phyloP scores from a whole-genome alignment of 2,329 filamentous ascomycete species.

The Colletotrichum australisinense region DNA sequence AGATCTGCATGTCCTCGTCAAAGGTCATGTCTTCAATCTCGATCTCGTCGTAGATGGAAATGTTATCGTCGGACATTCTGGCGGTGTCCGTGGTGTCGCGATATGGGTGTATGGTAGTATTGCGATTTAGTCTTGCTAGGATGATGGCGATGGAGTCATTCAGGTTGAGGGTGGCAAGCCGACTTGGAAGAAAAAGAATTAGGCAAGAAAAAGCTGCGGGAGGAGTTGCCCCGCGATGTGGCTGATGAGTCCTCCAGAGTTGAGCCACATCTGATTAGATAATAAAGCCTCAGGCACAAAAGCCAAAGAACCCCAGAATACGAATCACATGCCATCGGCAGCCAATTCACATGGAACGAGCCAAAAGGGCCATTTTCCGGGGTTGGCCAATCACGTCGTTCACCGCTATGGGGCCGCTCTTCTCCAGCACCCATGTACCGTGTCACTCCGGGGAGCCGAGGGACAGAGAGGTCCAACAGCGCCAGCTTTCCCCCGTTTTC shows the following conservation, averaged over 20 bases:
- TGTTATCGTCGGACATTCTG: conserved; percentile 72
- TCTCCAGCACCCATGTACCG: conserved; percentile 16
- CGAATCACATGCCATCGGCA: conserved; percentile 34
- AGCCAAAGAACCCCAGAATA: background rate
- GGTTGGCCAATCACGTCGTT: conserved; percentile 27
- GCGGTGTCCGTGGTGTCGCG: background rate
- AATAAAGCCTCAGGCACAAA: background rate
- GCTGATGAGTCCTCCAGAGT: background rate
- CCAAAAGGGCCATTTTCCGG: conserved; percentile 27
- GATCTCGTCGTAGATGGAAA: conserved; percentile 94
- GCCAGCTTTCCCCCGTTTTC: conserved; percentile 3
- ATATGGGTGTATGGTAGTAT: background rate
- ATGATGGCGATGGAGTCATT: conserved; percentile 22
- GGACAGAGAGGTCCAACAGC: conserved; percentile 8
- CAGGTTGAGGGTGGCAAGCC: background rate
- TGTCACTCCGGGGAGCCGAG: conserved; percentile 33
- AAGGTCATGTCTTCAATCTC: conserved; percentile 99
- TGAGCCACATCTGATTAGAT: background rate
- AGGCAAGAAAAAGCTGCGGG: background rate
- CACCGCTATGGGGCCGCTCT: background rate
- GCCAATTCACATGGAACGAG: conserved; percentile 33
- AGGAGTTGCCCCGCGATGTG: conserved; percentile 35
- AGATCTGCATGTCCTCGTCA: conserved; percentile 84
- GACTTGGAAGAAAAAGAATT: background rate
- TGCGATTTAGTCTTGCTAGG: background rate